Base-by-base conservation (phyloP, 2,329 filamentous ascomycete genomes). In the Calonectria pteridis region DNA sequence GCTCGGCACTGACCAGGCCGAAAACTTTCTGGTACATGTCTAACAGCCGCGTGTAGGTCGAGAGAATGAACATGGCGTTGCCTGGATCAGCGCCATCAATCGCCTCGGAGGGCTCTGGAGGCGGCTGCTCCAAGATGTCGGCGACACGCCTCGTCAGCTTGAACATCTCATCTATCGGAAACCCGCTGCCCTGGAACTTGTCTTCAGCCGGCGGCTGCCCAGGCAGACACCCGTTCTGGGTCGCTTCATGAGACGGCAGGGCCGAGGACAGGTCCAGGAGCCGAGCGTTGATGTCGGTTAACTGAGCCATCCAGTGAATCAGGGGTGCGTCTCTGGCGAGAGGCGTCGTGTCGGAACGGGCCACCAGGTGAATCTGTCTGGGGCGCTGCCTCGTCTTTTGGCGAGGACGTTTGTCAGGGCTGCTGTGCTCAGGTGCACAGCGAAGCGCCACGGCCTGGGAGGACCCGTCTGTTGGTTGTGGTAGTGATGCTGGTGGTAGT, bases 131-230 rank as follows among this genome's bases (percentile, higher is more conserved):
- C 7, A 86, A 73, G 1, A 84, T 80, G 40, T 86, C 82, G 20
- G 85, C 81, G 10, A 86, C 83, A 7, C 77, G 71, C 10, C 82
- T 82, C 6, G 85, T 86, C 29, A 86, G 80, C 67, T 84, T 81
- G 77, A 86, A 87, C 78, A 87, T 83, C 43, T 83, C 82, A 58
- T 86, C 84, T 40, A 87, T 82, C 4, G 85, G 85, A 58, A 87
- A 87, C 29, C 78, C 82, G 71, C 74, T 72, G 29, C 68, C 72
- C 50, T 73, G 80, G 46, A 75, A 80, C 71, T 72, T 77, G 69
- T 78, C 79, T 35, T 78, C 78, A 35, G 67, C 72, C 16, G 79
- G 81, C 49, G 71, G 71, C 18, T 46, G 71, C 18, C 70, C 67
- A 6, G 78, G 59, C 1, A 74, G 69, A 0, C 75, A 75, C 6